phyloP scores from a whole-genome alignment of 148 eudicot species.

The Drosera capensis region DNA sequence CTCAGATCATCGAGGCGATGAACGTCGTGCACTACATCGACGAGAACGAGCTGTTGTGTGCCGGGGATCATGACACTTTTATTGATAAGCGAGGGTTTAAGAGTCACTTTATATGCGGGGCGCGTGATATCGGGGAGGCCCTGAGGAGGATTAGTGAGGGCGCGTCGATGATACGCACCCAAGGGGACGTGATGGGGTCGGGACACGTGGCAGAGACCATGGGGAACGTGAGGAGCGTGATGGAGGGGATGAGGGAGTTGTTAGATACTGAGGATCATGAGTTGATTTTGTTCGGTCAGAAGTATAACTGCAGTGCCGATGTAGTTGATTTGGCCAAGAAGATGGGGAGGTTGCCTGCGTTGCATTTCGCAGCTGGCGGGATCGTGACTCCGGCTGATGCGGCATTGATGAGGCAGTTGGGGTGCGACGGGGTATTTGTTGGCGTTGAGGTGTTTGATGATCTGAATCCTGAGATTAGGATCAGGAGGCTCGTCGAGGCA shows the following conservation, averaged over 20 bases:
- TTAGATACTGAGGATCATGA: constrained; percentile 80
- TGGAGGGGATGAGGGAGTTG: constrained; percentile 58
- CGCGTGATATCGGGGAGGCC: constrained; percentile 44
- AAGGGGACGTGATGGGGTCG: constrained; percentile 24
- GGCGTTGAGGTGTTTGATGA: constrained; percentile 51
- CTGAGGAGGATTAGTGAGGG: constrained; percentile 57
- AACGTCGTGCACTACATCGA: constrained; percentile 55
- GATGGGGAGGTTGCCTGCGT: constrained; percentile 84
- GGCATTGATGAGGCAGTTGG: constrained; percentile 85
- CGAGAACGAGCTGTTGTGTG: constrained; percentile 31
- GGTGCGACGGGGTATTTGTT: constrained; percentile 86
- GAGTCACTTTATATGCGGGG: constrained; percentile 44
- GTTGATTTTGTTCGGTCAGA: constrained; percentile 60
- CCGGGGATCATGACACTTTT: constrained; percentile 39
- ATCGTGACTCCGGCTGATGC: constrained; percentile 74
- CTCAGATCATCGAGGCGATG: constrained; percentile 43
- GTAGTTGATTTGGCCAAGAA: constrained; percentile 84
- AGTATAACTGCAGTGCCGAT: constrained; percentile 59
- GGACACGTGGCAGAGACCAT: constrained; percentile 51
- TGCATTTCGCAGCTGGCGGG: constrained; percentile 72
- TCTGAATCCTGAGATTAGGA: constrained; percentile 41
- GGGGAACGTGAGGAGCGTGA: constrained; percentile 45
- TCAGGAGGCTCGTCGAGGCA: constrained; percentile 69
- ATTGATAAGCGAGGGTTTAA: constrained; percentile 54
- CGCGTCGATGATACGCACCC: constrained; percentile 48